phyloP scores from a whole-genome alignment of 306 rosid genomes.

The Acacia acuminata region DNA sequence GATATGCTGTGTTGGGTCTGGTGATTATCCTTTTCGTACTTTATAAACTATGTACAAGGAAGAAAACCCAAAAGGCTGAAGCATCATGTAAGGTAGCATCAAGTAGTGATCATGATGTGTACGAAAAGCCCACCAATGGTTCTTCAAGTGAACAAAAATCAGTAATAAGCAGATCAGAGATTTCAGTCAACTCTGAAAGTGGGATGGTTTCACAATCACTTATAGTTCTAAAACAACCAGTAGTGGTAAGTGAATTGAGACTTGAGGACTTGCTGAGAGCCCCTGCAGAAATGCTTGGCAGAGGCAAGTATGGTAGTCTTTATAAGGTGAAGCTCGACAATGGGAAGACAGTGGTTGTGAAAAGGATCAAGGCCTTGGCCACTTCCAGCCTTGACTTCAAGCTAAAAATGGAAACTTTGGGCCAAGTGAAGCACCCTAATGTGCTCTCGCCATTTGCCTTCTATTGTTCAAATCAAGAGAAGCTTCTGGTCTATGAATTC shows the following conservation, averaged over 20 bases:
- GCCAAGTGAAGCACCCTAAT: conserved; percentile 57
- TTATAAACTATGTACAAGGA: conserved; percentile 45
- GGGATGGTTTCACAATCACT: conserved; percentile 60
- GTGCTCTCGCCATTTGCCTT: conserved; percentile 72
- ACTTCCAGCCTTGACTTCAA: conserved; percentile 58
- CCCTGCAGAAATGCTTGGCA: conserved; percentile 83
- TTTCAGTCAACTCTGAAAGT: conserved; percentile 56
- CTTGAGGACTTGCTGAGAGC: conserved; percentile 81
- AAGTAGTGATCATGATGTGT: conserved; percentile 28
- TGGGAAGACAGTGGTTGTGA: conserved; percentile 61
- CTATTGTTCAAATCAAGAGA: conserved; percentile 70
- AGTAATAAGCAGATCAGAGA: conserved; percentile 49
- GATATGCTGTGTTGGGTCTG: conserved; percentile 59
- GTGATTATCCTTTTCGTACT: conserved; percentile 33
- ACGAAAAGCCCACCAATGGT: conserved; percentile 29
- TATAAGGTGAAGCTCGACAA: conserved; percentile 69
- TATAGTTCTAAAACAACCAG: conserved; percentile 56
- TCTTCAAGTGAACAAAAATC: conserved; percentile 50
- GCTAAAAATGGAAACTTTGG: conserved; percentile 62
- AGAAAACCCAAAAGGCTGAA: conserved; percentile 44
- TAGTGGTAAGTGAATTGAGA: conserved; percentile 49
- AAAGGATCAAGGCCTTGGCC: conserved; percentile 67
- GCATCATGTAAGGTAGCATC: conserved; percentile 30
- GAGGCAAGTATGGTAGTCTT: conserved; percentile 76
- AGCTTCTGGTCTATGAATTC: conserved; percentile 84